A percentile compares a stretch with the other conserved stretches of the same genome.
Conservation (phyloP, 2,329 filamentous ascomycete species). For the Epichloe aotearoae region DNA sequence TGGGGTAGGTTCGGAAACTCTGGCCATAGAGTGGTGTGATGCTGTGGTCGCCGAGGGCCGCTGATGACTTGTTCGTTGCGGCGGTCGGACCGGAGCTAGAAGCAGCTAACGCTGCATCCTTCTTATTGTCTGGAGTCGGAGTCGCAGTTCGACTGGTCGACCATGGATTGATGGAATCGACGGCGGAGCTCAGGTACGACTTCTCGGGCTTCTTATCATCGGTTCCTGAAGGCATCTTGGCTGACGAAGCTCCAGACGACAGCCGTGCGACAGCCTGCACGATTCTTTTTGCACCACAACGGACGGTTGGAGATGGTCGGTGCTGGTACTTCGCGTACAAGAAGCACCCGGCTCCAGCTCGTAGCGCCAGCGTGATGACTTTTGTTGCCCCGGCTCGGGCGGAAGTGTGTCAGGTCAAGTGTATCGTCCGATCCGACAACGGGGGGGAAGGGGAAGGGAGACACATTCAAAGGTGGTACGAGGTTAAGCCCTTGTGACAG, state of each 20-base stretch:
- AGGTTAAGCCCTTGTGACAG: neutral
- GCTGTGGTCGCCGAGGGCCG: slow-evolving; percentile 39
- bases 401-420: too few relatives aligned
- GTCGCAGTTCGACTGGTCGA: slow-evolving; percentile 34
- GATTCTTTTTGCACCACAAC: neutral
- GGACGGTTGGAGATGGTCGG: neutral
- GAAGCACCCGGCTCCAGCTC: slow-evolving; percentile 2
- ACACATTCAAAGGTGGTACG: too few relatives aligned
- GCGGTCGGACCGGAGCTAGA: slow-evolving; percentile 9
- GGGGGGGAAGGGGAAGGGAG: neutral
- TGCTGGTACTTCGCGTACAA: neutral
- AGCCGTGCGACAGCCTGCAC: slow-evolving; percentile 8
- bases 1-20: slow-evolving; percentile 58
- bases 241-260: slow-evolving; percentile 5
- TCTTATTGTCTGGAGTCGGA: slow-evolving; percentile 29
- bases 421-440: neutral
- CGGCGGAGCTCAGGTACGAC: slow-evolving; percentile 46
- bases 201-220: slow-evolving; percentile 41
- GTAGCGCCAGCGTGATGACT: slow-evolving; percentile 7
- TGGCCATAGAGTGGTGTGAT: slow-evolving; percentile 45
- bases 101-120: slow-evolving; percentile 1
- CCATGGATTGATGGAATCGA: slow-evolving; percentile 52
- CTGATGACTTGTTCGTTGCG: slow-evolving; percentile 14
- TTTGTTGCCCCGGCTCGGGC: neutral
- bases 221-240: slow-evolving; percentile 24